phyloP scores from a whole-genome alignment of 192 early-diverging fungal genomes.

The Anaeromyces robustus region DNA sequence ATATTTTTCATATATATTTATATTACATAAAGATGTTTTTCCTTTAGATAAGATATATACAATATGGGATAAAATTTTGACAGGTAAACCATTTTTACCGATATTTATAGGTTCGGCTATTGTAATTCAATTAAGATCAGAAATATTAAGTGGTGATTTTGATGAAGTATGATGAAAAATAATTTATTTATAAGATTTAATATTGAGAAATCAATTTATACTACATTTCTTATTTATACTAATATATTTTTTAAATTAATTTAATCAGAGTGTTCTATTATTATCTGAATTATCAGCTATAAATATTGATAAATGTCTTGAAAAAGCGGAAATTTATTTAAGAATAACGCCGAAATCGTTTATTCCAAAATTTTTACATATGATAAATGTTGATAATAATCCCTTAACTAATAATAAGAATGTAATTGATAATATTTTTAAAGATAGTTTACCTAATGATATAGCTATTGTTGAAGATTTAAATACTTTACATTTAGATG shows the following conservation, averaged over 20 bases:
- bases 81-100: constrained; percentile 43
- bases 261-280: background rate
- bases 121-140: constrained; percentile 44
- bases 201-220: too few species aligned
- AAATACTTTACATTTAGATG: background rate
- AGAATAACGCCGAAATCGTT: background rate
- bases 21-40: constrained; percentile 43
- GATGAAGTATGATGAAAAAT: constrained; percentile 48
- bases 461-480: background rate
- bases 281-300: background rate
- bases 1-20: too few species aligned
- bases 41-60: constrained; percentile 65
- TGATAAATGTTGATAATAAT: too few species aligned
- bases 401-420: too few species aligned
- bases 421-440: background rate
- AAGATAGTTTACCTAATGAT: background rate
- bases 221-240: too few species aligned
- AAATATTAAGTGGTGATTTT: constrained; percentile 48
- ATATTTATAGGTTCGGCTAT: constrained; percentile 56
- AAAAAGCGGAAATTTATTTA: background rate
- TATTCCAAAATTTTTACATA: background rate
- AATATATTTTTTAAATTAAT: too few species aligned
- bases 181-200: too few species aligned
- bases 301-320: background rate
- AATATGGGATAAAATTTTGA: constrained; percentile 60